These are phyloP conservation scores for Globisporangium nodosum DNA, from an alignment of 352 stramenopile genomes.

Conservation along the genomic window DNA sequence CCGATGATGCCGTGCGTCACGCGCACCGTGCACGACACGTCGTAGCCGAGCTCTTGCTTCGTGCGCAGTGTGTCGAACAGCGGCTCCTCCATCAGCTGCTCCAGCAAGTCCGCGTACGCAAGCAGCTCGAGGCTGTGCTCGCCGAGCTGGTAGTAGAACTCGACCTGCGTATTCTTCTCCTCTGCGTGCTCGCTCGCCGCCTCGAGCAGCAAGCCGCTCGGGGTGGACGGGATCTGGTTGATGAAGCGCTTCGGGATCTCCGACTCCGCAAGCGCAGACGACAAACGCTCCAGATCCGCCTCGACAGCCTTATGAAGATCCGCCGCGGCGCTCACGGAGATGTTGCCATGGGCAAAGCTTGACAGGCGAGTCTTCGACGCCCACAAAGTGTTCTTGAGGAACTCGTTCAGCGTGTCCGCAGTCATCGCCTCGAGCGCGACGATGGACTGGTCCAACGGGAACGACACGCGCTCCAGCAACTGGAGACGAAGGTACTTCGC, in stretches of 20 bases:
- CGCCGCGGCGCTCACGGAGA: slow-evolving; percentile 24
- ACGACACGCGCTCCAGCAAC: slow-evolving; percentile 44
- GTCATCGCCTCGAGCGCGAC: slow-evolving; percentile 37
- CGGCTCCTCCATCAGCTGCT: slow-evolving; percentile 88
- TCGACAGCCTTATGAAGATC: slow-evolving; percentile 42
- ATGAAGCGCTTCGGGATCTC: slow-evolving; percentile 50
- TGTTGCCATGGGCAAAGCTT: slow-evolving; percentile 73
- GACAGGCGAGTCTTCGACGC: slow-evolving; percentile 35
- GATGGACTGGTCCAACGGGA: slow-evolving; percentile 40
- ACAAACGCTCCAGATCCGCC: slow-evolving; percentile 28
- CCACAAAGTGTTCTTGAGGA: slow-evolving; percentile 45
- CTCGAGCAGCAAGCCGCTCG: slow-evolving; percentile 43
- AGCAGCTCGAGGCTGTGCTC: slow-evolving; percentile 51
- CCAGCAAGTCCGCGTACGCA: slow-evolving; percentile 77
- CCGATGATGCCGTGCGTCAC: slow-evolving; percentile 79
- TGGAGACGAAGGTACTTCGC: slow-evolving; percentile 62
- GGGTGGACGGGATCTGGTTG: slow-evolving; percentile 38
- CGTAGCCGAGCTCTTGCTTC: slow-evolving; percentile 87
- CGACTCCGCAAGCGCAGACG: slow-evolving; percentile 17
- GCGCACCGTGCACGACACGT: slow-evolving; percentile 83
- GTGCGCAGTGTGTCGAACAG: slow-evolving; percentile 85
- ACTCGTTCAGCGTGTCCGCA: slow-evolving; percentile 29
- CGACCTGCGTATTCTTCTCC: slow-evolving; percentile 81
- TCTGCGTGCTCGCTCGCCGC: slow-evolving; percentile 62
- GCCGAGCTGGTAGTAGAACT: slow-evolving; percentile 86